Evolutionary conservation across 139 green algal species (phyloP).

Genomic region (Gonium pectorale): DNA sequence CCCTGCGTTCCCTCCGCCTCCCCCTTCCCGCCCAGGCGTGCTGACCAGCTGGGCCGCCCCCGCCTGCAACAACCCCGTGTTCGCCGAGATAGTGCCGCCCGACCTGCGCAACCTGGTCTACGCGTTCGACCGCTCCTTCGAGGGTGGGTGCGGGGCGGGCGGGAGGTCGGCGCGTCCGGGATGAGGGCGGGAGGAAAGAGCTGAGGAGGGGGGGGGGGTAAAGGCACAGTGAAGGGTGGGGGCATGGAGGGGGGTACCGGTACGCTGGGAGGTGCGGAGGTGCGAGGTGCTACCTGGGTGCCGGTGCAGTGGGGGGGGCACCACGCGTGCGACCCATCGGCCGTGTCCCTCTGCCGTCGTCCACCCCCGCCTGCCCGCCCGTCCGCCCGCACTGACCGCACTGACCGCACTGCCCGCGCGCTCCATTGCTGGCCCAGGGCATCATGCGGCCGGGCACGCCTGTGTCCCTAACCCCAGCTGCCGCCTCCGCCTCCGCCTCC

Average conservation of each 20-base stretch:
- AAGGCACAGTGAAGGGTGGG: background rate
- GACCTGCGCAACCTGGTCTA: conserved; percentile 82
- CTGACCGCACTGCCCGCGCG: no score
- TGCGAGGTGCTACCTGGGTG: no score
- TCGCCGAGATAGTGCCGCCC: conserved; percentile 85
- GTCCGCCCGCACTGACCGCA: no score
- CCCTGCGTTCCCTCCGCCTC: background rate
- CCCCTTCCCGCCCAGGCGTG: conserved; percentile 30
- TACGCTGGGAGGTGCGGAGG: no score
- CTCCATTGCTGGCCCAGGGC: no score
- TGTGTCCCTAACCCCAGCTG: no score
- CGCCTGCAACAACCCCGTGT: conserved; percentile 78
- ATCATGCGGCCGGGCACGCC: no score
- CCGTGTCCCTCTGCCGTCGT: no score
- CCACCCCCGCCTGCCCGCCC: no score
- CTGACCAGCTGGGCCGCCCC: conserved; percentile 63
- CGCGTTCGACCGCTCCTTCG: conserved; percentile 84
- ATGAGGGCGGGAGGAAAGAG: background rate
- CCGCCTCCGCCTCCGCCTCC: background rate
- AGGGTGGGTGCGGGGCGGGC: conserved; percentile 40
- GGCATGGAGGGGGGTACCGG: background rate
- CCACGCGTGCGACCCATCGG: no score
- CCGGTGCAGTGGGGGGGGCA: no score
- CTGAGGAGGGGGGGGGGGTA: background rate
- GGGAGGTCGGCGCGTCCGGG: background rate